These are phyloP conservation scores for Solanum clarkiae DNA, from an alignment of 257 asterid species.

Conservation along the genomic window DNA sequence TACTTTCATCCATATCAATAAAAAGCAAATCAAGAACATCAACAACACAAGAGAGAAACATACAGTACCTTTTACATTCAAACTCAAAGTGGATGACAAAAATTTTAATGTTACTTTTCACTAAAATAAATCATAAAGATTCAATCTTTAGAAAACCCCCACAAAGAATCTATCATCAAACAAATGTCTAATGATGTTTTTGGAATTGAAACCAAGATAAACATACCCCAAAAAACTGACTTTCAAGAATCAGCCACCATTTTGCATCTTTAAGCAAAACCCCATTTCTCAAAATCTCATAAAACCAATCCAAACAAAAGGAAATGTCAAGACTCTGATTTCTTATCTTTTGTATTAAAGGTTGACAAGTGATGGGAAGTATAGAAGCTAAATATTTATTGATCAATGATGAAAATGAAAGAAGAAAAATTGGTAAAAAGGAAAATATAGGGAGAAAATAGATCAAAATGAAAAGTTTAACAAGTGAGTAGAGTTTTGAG, in stretches of 20 bases:
- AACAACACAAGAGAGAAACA: neutral
- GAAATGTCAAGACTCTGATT: neutral
- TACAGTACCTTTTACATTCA: neutral
- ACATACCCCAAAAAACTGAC: slow-evolving; percentile 42
- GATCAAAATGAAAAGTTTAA: neutral
- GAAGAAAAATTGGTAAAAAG: neutral
- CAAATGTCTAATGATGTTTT: neutral
- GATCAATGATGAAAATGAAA: neutral
- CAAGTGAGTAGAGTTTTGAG: neutral
- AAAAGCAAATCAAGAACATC: neutral
- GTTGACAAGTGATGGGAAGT: neutral
- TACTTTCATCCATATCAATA: neutral
- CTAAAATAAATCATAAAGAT: slow-evolving; percentile 2
- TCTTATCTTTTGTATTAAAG: neutral
- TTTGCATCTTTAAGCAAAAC: slow-evolving; percentile 25
- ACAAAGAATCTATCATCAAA: neutral
- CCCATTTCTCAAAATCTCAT: slow-evolving; percentile 17
- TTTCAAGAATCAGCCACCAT: slow-evolving; percentile 17
- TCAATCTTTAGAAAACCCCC: neutral
- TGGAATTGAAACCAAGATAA: neutral
- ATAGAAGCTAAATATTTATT: neutral
- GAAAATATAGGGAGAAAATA: neutral
- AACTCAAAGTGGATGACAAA: neutral
- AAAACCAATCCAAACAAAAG: neutral
- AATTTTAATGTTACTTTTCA: neutral